These are phyloP conservation scores for Debaryomycetaceae sp. DNA, from an alignment of 1,139 yeast species.

Conservation along the genomic window DNA sequence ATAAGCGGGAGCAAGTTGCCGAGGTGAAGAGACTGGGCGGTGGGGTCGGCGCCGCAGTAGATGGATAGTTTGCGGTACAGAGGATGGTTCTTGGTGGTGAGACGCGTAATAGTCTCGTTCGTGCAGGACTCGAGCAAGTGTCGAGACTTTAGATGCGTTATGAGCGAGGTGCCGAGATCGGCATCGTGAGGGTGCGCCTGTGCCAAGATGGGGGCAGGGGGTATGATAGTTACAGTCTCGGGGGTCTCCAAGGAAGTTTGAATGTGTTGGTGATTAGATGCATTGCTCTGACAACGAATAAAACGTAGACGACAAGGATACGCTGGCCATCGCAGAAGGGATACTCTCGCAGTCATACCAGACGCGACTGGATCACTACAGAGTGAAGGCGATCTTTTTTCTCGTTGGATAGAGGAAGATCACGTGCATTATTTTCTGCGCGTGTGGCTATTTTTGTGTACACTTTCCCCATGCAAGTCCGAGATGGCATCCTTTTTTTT, in stretches of 20 bases:
- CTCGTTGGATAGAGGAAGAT: no score
- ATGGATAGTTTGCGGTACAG: conserved; percentile 33
- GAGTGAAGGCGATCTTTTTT: no score
- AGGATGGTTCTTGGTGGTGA: conserved; percentile 12
- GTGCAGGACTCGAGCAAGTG: conserved; percentile 39
- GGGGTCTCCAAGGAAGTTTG: conserved; percentile 3
- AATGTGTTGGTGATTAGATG: no score
- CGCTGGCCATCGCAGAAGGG: no score
- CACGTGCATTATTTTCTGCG: no score
- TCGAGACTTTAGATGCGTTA: conserved; percentile 36
- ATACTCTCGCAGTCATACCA: no score
- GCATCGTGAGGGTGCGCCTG: conserved; percentile 11
- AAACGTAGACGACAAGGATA: no score
- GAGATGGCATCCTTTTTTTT: no score
- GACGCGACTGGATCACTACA: no score
- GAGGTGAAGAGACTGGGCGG: conserved; percentile 79
- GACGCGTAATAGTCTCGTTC: conserved; percentile 31
- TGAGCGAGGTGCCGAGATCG: conserved; percentile 29
- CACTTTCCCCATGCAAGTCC: no score
- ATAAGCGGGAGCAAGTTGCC: conserved; percentile 86
- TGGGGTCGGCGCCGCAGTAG: conserved; percentile 96
- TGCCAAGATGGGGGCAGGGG: conserved; percentile 22
- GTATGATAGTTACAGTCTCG: conserved; percentile 26
- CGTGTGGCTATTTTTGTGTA: no score
- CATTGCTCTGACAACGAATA: no score